These are phyloP conservation scores for Ascosphaera apis DNA, from an alignment of 2,329 filamentous ascomycete species.

Conservation along the genomic window DNA sequence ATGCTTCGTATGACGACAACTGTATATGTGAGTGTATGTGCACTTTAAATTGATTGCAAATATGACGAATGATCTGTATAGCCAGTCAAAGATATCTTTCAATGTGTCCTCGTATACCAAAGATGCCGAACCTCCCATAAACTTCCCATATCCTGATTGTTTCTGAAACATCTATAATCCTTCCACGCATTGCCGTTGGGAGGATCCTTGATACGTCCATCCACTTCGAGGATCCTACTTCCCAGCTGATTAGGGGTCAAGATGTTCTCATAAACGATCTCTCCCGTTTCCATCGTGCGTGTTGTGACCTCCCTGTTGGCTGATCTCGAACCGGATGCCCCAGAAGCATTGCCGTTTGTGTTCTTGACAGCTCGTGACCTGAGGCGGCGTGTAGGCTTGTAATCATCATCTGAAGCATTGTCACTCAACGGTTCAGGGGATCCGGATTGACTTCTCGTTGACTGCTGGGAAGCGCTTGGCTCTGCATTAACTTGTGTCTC, in stretches of 20 bases:
- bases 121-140: slow-evolving; percentile 21
- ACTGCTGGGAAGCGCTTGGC: too few species aligned
- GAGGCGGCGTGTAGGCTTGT: not conserved
- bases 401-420: not conserved
- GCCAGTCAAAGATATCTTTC: too few species aligned
- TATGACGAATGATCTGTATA: too few species aligned
- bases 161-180: slow-evolving; percentile 18
- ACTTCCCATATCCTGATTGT: slow-evolving; percentile 24
- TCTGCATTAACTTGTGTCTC: not conserved
- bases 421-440: not conserved
- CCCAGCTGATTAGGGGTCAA: slow-evolving; percentile 11
- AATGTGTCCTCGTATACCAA: slow-evolving; percentile 14
- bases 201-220: slow-evolving; percentile 15
- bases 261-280: slow-evolving; percentile 4
- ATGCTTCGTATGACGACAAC: too few species aligned
- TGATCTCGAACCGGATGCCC: not conserved
- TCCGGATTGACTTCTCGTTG: not conserved
- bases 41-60: too few species aligned
- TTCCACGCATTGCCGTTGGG: slow-evolving; percentile 21
- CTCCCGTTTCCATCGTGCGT: not conserved
- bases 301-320: not conserved
- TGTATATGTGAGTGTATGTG: too few species aligned
- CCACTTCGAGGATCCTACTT: slow-evolving; percentile 16
- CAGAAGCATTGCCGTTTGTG: not conserved
- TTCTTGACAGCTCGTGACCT: not conserved